Evolutionary conservation across 2,329 filamentous ascomycete species (phyloP).

Genomic region (Fusarium udum): DNA sequence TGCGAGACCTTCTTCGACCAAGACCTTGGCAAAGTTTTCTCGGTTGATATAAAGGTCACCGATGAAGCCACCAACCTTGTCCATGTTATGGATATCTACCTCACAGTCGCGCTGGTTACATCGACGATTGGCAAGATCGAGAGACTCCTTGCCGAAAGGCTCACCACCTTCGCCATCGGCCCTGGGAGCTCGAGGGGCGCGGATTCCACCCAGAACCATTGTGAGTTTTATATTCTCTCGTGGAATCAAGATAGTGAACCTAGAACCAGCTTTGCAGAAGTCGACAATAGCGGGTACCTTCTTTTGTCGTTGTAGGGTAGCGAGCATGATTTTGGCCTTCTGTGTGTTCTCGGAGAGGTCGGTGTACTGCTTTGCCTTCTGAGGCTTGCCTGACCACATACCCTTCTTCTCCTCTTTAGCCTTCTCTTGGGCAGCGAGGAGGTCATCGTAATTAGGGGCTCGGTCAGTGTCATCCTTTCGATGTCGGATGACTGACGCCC

Average conservation of each 20-base stretch:
- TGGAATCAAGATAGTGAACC: constrained; percentile 91
- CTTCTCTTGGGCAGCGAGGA: constrained; percentile 80
- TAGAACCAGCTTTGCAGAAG: constrained; percentile 96
- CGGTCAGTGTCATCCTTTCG: constrained; percentile 94
- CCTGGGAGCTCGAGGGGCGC: constrained; percentile 86
- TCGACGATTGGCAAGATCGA: constrained; percentile 88
- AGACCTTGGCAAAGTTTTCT: constrained; percentile 92
- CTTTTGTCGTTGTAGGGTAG: constrained; percentile 87
- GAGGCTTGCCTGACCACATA: constrained; percentile 92
- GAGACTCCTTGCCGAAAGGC: constrained; percentile 93
- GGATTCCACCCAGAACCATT: constrained; percentile 91
- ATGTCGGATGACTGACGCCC: constrained; percentile 93
- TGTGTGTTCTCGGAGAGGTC: constrained; percentile 94
- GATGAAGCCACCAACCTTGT: constrained; percentile 98
- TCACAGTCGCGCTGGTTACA: constrained; percentile 96
- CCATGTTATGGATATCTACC: constrained; percentile 91
- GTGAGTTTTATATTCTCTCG: constrained; percentile 95
- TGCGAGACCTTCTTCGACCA: constrained; percentile 93
- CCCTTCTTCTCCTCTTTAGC: constrained; percentile 91
- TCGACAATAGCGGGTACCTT: constrained; percentile 94
- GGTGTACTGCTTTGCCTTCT: constrained; percentile 81
- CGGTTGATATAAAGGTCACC: constrained; percentile 92
- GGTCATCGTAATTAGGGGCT: constrained; percentile 91
- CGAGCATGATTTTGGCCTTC: constrained; percentile 94
- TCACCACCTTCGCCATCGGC: constrained; percentile 80